Percentiles rank a stretch among this genome's conserved stretches.
Evolutionary conservation across 495 filamentous ascomycete genomes (phyloP).

Genomic region (Friedmanniomyces simplex): DNA sequence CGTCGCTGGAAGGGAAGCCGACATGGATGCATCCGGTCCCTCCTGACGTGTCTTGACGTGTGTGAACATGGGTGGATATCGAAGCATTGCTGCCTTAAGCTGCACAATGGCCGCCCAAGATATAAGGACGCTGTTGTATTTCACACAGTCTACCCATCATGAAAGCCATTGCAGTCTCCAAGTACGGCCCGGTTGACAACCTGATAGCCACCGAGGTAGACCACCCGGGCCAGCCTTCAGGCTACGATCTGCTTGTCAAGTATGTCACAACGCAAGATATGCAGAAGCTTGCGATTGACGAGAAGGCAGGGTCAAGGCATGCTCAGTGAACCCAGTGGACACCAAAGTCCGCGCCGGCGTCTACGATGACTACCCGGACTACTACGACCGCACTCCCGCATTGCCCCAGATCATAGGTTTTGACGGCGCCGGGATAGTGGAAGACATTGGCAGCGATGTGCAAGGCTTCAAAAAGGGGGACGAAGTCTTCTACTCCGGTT

Average conservation of each 20-base stretch:
- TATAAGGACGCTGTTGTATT: no score
- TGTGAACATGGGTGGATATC: no score
- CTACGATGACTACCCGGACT: conserved; percentile 32
- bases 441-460: conserved; percentile 15
- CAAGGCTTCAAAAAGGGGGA: conserved; percentile 25
- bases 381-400: conserved; percentile 24
- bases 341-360: conserved; percentile 28
- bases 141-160: no score
- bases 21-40: no score
- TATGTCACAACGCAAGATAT: conserved; percentile 1
- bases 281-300: neutral
- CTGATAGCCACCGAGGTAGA: conserved; percentile 20
- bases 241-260: conserved; percentile 27
- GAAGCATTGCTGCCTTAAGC: no score
- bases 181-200: conserved; percentile 27
- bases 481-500: conserved; percentile 30
- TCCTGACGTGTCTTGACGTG: no score
- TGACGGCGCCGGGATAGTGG: conserved; percentile 22
- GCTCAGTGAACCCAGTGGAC: conserved; percentile 31
- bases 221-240: conserved; percentile 19
- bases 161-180: conserved; percentile 25
- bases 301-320: conserved; percentile 20
- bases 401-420: conserved; percentile 26
- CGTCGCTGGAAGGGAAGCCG: no score
- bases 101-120: no score